Evolutionary conservation across 352 stramenopile genomes (phyloP).

Genomic region (Elongisporangium prolatum): DNA sequence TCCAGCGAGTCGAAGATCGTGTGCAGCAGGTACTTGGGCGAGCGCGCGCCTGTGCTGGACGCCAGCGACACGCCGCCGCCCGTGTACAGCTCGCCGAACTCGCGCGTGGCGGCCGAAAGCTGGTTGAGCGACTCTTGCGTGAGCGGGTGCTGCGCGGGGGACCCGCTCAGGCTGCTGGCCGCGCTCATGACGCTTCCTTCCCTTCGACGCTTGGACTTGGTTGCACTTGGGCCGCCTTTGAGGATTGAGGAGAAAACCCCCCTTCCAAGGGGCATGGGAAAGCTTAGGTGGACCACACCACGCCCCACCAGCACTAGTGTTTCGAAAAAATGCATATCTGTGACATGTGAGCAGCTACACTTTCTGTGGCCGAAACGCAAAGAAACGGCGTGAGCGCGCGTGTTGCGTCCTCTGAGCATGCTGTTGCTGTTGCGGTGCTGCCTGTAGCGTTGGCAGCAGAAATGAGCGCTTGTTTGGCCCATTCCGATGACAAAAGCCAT

Average conservation of each 20-base stretch:
- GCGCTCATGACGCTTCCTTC: neutral
- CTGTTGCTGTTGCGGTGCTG: neutral
- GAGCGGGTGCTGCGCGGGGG: slow-evolving; percentile 2
- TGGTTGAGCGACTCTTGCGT: slow-evolving; percentile 66
- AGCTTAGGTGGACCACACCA: neutral
- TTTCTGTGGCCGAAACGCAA: slow-evolving; percentile 1
- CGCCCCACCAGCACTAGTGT: neutral
- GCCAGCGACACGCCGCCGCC: slow-evolving; percentile 17
- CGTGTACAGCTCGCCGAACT: slow-evolving; percentile 71
- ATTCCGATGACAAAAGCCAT: neutral
- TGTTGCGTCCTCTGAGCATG: neutral
- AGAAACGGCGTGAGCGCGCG: neutral
- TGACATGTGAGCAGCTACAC: slow-evolving; percentile 1
- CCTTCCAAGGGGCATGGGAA: neutral
- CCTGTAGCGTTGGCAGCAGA: neutral
- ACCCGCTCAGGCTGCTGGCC: neutral
- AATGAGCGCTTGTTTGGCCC: neutral
- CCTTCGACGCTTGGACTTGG: neutral
- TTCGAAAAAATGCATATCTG: neutral
- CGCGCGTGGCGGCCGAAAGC: slow-evolving; percentile 63
- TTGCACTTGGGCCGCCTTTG: neutral
- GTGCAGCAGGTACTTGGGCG: slow-evolving; percentile 54
- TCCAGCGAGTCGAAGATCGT: slow-evolving; percentile 66
- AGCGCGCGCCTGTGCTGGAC: slow-evolving; percentile 27
- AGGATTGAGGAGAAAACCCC: neutral